Base-by-base conservation (phyloP, 2,329 filamentous ascomycete species). In the Pseudocercospora crystallina region DNA sequence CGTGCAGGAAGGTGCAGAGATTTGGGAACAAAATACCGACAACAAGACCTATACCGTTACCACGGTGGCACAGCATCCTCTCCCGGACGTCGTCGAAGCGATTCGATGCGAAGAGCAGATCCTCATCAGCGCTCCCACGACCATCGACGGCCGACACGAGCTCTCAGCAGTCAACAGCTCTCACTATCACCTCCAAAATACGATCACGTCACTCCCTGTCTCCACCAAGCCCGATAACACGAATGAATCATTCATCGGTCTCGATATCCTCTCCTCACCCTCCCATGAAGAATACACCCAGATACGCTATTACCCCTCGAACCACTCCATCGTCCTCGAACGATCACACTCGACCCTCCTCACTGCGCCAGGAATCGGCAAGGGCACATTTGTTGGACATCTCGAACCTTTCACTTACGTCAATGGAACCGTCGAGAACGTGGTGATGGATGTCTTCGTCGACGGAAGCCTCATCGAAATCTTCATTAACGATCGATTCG, bases 401-500 rank as follows among this genome's bases (percentile, higher is more conserved):
- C 74, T 73, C 61, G 66, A 71, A 47, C 71, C 72, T 2, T 73
- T 73, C 61, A 68, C 64, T 2, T 62, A 67, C 31, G 43, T 48
- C 14, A 50, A 54, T n/a, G 47, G 37, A 10, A 45, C 47, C 0
- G 20, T 26, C 7, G 73, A 76, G 57, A 62, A 67, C 17, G 58
- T 75, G 13, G 54, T 62, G 5, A 67, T 74, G 61, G 63, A 73
- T 45, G 61, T 76, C 49, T 75, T 71, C 56, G 59, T 75, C 20
- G 73, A 76, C 49, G 72, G 72, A 11, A 73, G 70, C 5, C 61
- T 76, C 29, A 57, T 76, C 0, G 73, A 76, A 59, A 58, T 76
- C 17, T 73, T 70, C 53, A 60, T 73, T 20, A 75, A 75, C 45
- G 70, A 65, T 36, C 58, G 65, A 32, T 66, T 66, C n/a, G 60